Evolutionary conservation across 495 filamentous ascomycete genomes (phyloP).

Genomic region (Aspergillus indologenus): DNA sequence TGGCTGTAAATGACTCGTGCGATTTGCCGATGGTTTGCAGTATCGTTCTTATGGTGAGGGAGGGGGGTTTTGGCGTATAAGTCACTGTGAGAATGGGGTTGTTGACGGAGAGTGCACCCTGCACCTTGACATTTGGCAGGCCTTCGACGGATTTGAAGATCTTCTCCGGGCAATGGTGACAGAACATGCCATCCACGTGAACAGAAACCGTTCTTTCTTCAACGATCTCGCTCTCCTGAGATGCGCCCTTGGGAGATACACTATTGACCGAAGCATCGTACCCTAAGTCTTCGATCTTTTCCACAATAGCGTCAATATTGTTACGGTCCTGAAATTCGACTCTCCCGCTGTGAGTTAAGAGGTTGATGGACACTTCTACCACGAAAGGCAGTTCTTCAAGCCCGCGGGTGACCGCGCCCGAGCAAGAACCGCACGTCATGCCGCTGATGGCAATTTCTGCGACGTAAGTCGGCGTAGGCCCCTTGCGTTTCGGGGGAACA

Average conservation of each 20-base stretch:
- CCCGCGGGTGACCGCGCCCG: slow-evolving; percentile 59
- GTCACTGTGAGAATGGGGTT: slow-evolving; percentile 67
- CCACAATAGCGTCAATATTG: slow-evolving; percentile 56
- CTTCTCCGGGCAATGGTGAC: slow-evolving; percentile 72
- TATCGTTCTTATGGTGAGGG: slow-evolving; percentile 75
- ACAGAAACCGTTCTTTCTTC: slow-evolving; percentile 60
- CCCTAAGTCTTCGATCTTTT: slow-evolving; percentile 76
- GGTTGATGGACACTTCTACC: slow-evolving; percentile 60
- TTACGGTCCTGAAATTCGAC: slow-evolving; percentile 57
- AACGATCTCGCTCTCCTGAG: slow-evolving; percentile 10
- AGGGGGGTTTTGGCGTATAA: slow-evolving; percentile 66
- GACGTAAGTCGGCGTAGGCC: slow-evolving; percentile 26
- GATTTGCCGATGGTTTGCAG: slow-evolving; percentile 60
- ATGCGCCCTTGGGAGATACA: slow-evolving; percentile 20
- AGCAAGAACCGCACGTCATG: slow-evolving; percentile 83
- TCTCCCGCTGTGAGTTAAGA: slow-evolving; percentile 69
- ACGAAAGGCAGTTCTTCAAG: slow-evolving; percentile 64
- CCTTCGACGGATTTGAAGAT: slow-evolving; percentile 52
- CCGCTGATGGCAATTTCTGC: slow-evolving; percentile 71
- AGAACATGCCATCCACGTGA: slow-evolving; percentile 80
- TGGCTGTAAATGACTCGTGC: slow-evolving; percentile 61
- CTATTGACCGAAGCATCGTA: slow-evolving; percentile 64
- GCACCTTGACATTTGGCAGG: slow-evolving; percentile 50
- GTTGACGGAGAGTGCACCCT: slow-evolving; percentile 45
- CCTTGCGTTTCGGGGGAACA: slow-evolving; percentile 19